These are phyloP conservation scores for Chlorella sp. DNA, from an alignment of 139 green algal genomes.

Conservation along the genomic window DNA sequence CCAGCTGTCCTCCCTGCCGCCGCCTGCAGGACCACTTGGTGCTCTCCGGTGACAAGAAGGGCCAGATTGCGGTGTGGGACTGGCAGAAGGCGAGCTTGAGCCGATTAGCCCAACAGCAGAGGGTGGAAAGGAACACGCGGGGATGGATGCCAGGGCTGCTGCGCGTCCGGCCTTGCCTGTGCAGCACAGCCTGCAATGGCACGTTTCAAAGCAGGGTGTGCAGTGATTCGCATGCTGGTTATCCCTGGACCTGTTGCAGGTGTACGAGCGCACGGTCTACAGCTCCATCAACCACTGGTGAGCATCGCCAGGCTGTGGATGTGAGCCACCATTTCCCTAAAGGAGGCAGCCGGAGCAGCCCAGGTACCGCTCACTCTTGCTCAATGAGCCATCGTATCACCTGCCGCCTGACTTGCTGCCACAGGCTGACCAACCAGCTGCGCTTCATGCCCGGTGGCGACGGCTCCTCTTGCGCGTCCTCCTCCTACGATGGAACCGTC, in stretches of 20 bases:
- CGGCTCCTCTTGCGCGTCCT: slow-evolving; percentile 44
- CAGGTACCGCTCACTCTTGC: too few species aligned
- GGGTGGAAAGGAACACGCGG: too few species aligned
- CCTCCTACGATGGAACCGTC: slow-evolving; percentile 76
- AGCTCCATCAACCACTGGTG: slow-evolving; percentile 60
- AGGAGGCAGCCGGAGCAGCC: too few species aligned
- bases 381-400: too few species aligned
- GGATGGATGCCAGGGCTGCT: not conserved
- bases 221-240: too few species aligned
- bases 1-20: too few species aligned
- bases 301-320: not conserved
- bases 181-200: too few species aligned
- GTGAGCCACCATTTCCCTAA: too few species aligned
- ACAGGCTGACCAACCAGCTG: slow-evolving; percentile 74
- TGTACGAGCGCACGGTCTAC: slow-evolving; percentile 83
- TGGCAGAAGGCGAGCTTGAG: slow-evolving; percentile 64
- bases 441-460: slow-evolving; percentile 52
- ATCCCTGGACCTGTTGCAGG: slow-evolving; percentile 38
- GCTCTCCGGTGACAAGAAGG: slow-evolving; percentile 85
- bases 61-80: slow-evolving; percentile 87
- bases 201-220: too few species aligned
- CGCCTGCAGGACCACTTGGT: slow-evolving; percentile 67
- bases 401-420: not conserved
- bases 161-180: too few species aligned
- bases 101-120: too few species aligned